These are phyloP conservation scores for Rhizopus stolonifer DNA, from an alignment of 371 early-diverging fungal species.

Conservation along the genomic window DNA sequence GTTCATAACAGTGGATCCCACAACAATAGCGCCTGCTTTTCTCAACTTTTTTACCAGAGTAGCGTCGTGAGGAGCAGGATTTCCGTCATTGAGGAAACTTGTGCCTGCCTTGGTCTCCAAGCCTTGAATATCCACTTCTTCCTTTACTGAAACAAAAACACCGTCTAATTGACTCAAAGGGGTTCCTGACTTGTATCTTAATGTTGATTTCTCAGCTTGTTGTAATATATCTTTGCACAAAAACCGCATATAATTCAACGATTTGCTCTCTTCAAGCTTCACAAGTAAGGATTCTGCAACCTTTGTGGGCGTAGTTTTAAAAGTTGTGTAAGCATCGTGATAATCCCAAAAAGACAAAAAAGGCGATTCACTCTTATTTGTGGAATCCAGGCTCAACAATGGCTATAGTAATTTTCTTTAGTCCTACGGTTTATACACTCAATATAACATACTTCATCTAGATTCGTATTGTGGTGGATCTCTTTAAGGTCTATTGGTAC, in stretches of 20 bases:
- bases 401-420: neutral
- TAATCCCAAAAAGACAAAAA: slow-evolving; percentile 39
- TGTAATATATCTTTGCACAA: slow-evolving; percentile 41
- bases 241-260: slow-evolving; percentile 41
- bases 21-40: slow-evolving; percentile 57
- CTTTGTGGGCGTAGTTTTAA: slow-evolving; percentile 31
- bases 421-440: neutral
- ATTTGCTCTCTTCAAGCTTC: slow-evolving; percentile 12
- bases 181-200: slow-evolving; percentile 48
- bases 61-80: slow-evolving; percentile 53
- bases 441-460: neutral
- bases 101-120: slow-evolving; percentile 62
- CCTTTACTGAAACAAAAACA: slow-evolving; percentile 22
- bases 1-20: slow-evolving; percentile 66
- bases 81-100: slow-evolving; percentile 48
- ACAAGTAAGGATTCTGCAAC: slow-evolving; percentile 26
- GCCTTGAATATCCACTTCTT: slow-evolving; percentile 46
- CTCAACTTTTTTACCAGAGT: slow-evolving; percentile 47
- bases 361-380: slow-evolving; percentile 22
- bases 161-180: slow-evolving; percentile 67
- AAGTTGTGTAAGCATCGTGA: slow-evolving; percentile 28
- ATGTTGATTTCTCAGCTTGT: slow-evolving; percentile 61
- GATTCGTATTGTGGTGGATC: neutral
- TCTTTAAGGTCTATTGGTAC: slow-evolving; percentile 26
- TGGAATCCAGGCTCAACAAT: slow-evolving; percentile 3